These are phyloP conservation scores for Aspergillus sp. DNA, from an alignment of 2,329 filamentous ascomycete species.

Conservation along the genomic window DNA sequence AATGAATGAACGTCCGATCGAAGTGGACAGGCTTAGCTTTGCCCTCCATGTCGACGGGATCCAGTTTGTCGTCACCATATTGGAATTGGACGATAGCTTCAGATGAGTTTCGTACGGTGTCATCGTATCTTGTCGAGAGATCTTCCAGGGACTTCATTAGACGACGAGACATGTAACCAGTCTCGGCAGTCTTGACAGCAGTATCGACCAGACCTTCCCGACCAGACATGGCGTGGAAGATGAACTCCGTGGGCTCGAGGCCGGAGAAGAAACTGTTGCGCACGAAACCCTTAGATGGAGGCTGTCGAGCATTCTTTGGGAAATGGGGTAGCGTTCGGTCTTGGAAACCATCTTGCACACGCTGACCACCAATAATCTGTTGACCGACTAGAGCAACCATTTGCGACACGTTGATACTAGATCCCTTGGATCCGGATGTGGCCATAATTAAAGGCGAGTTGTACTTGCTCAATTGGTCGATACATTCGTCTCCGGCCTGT, in stretches of 20 bases:
- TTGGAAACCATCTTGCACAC: conserved; percentile 93
- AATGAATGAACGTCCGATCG: conserved; percentile 78
- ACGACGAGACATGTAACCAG: conserved; percentile 96
- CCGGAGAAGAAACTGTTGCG: conserved; percentile 96
- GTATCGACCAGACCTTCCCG: conserved; percentile 98
- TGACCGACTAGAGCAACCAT: conserved; percentile 98
- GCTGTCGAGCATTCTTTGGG: conserved; percentile 81
- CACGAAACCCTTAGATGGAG: conserved; percentile 95
- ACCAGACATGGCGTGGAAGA: conserved; percentile 97
- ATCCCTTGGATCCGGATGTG: conserved; percentile 92
- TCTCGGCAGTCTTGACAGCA: conserved; percentile 97
- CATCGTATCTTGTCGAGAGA: conserved; percentile 84
- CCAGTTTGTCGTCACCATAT: conserved; percentile 90
- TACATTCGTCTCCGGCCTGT: conserved; percentile 83
- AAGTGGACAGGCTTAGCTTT: conserved; percentile 88
- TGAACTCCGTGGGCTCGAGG: conserved; percentile 80
- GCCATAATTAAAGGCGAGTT: conserved; percentile 96
- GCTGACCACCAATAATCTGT: conserved; percentile 89
- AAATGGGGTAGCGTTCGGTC: conserved; percentile 93
- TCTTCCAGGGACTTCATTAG: conserved; percentile 98
- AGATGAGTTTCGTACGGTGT: conserved; percentile 86
- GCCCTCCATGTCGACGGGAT: conserved; percentile 97
- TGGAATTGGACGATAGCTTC: conserved; percentile 92
- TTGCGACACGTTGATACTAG: conserved; percentile 95
- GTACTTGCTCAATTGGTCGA: conserved; percentile 77